Percentiles rank a stretch among this genome's conserved stretches.
Evolutionary conservation across 1,284 basidiomycete genomes (phyloP).

Genomic region (Phaffia rhodozyma): DNA sequence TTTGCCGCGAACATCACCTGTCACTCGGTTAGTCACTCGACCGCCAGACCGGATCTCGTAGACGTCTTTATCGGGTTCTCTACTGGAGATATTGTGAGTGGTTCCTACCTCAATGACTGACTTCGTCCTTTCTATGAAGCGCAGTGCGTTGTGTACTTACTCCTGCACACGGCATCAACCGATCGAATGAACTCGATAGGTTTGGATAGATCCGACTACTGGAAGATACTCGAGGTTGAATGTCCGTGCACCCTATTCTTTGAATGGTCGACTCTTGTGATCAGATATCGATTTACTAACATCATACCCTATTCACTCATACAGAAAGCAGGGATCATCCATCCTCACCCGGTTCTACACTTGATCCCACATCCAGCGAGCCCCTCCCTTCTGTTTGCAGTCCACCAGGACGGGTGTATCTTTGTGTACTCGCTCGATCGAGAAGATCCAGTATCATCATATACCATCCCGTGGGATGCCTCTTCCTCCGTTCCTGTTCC

Average conservation of each 20-base stretch:
- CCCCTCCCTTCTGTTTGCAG: constrained; percentile 65
- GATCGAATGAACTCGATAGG: not conserved
- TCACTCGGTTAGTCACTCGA: constrained; percentile 69
- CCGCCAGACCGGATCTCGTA: constrained; percentile 60
- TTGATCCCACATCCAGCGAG: constrained; percentile 80
- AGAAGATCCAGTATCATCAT: constrained; percentile 61
- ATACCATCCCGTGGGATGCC: constrained; percentile 18
- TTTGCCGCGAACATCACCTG: constrained; percentile 81
- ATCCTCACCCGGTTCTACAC: constrained; percentile 63
- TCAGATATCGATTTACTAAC: too few species aligned
- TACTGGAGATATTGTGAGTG: constrained; percentile 83
- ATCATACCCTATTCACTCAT: constrained; percentile 70
- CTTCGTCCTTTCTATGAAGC: not conserved
- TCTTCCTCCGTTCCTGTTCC: not conserved
- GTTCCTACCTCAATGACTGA: constrained; percentile 23
- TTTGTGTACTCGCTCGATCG: constrained; percentile 79
- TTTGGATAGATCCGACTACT: constrained; percentile 57
- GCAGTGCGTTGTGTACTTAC: not conserved
- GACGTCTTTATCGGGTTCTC: constrained; percentile 88
- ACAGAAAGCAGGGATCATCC: constrained; percentile 73
- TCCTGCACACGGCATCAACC: constrained; percentile 6
- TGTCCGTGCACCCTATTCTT: too few species aligned
- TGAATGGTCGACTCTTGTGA: too few species aligned
- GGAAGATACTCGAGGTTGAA: not conserved
- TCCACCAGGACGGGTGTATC: constrained; percentile 79